Evolutionary conservation across 2,329 filamentous ascomycete species (phyloP), one percentile per base, ranked within the genome.

Genomic region (Ophiosphaerella korrae): DNA sequence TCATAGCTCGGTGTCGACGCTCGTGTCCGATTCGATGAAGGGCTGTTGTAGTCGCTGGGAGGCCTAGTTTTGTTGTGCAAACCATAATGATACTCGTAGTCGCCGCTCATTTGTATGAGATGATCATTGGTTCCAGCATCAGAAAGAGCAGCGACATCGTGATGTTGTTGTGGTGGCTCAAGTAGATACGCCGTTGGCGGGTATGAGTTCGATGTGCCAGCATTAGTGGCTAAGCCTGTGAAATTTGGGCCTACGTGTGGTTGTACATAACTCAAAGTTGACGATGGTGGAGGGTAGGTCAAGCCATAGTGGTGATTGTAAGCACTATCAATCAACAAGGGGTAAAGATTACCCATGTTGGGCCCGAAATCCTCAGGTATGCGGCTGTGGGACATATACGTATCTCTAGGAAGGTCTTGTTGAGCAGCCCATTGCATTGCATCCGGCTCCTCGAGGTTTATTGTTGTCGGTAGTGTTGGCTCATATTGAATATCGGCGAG

Each of bases 121-220:
- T 60, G 65, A 7, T 50, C 51, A 24, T 53, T 62, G 35, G 49
- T 53, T n/a, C 56, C 53, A 5, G 50, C 47, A 9, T 66, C 60
- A 6, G 64, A 53, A 1, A 64, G 34, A 9, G 68, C 61, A 41
- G 60, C 51, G 2, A 51, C 40, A 32, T 66, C 64, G 18, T 61
- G 56, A 3, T 58, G 46, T 14, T 58, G 57, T 8, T 54, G 67
- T 11, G 69, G 67, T 11, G 69, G 68, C 14, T 68, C 60, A 18
- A 71, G 58, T 14, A 67, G 64, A 37, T 71, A 74, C 13, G 63
- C 61, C 6, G 61, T 56, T 11, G 71, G 70, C 2, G 71, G 70
- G 42, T 68, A 69, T 3, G 67, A 62, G 5, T 65, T 50, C 7
- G 50, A 24, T 26, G 61, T 52, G 26, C 32, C 45, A 16, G 45